These are phyloP conservation scores for Fusarium verrucosum DNA, from an alignment of 2,329 filamentous ascomycete genomes.

Conservation along the genomic window DNA sequence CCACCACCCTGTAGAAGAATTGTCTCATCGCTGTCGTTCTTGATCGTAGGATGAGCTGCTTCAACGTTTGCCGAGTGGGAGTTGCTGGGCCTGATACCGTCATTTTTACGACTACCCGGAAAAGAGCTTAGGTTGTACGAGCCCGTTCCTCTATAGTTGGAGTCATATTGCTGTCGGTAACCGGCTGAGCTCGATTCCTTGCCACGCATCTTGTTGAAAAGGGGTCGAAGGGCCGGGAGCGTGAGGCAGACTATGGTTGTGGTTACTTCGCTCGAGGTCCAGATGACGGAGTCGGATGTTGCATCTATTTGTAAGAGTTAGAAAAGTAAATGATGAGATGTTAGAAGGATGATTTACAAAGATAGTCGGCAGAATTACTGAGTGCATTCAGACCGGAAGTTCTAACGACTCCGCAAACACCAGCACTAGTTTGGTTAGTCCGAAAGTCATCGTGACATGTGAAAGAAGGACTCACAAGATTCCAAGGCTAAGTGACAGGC, in stretches of 20 bases:
- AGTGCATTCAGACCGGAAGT: neutral
- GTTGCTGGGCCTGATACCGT: neutral
- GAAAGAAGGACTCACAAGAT: neutral
- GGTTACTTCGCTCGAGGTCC: slow-evolving; percentile 4
- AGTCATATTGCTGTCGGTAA: neutral
- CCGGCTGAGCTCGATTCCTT: neutral
- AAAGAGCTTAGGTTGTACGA: neutral
- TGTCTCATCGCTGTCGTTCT: slow-evolving; percentile 2
- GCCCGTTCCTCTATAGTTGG: neutral
- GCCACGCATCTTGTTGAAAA: neutral
- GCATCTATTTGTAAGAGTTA: neutral
- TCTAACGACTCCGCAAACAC: neutral
- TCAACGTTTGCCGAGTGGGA: neutral
- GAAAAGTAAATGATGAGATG: too few relatives aligned
- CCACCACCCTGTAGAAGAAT: neutral
- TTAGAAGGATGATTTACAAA: neutral
- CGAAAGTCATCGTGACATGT: fast-evolving
- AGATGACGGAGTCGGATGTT: neutral
- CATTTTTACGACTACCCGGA: neutral
- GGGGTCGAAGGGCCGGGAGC: neutral
- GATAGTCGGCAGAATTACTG: neutral
- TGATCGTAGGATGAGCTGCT: neutral
- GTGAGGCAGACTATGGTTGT: slow-evolving; percentile 2
- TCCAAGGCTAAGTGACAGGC: neutral
- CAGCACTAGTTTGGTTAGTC: neutral